These are phyloP conservation scores for Paraconiothyrium sp. DNA, from an alignment of 2,329 filamentous ascomycete species.

Conservation along the genomic window DNA sequence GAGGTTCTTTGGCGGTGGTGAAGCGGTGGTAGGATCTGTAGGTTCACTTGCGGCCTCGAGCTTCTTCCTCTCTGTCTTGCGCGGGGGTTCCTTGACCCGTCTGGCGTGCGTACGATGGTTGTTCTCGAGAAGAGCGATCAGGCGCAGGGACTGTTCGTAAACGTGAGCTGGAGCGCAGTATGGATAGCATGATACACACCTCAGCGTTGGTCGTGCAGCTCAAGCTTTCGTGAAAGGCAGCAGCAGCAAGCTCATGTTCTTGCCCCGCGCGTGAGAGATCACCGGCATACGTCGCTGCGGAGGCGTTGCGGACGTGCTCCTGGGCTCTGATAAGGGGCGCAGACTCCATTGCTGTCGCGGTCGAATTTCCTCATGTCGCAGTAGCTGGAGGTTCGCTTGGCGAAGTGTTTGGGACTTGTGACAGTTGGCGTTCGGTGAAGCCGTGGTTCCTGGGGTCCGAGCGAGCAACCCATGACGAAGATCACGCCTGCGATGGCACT, in stretches of 20 bases:
- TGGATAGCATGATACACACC: slow-evolving; percentile 49
- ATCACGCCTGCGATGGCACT: not conserved
- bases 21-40: slow-evolving; percentile 23
- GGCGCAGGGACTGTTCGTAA: slow-evolving; percentile 75
- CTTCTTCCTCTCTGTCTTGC: slow-evolving; percentile 37
- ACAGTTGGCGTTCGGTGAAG: not conserved
- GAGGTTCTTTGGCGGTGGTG: slow-evolving; percentile 30
- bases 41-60: slow-evolving; percentile 14
- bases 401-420: not conserved
- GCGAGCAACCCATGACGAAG: slow-evolving; percentile 6
- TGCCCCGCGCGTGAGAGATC: slow-evolving; percentile 84
- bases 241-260: slow-evolving; percentile 87
- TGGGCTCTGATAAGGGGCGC: slow-evolving; percentile 80
- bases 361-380: slow-evolving; percentile 7
- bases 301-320: slow-evolving; percentile 86
- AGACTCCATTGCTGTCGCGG: slow-evolving; percentile 67
- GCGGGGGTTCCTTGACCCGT: slow-evolving; percentile 74
- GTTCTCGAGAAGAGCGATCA: slow-evolving; percentile 83
- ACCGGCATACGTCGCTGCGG: slow-evolving; percentile 72
- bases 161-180: not conserved
- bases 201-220: slow-evolving; percentile 71
- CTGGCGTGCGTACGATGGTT: slow-evolving; percentile 87
- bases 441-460: not conserved
- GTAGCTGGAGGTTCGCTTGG: not conserved
- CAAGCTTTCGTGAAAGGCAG: slow-evolving; percentile 87